A percentile compares a stretch with the other conserved stretches of the same genome.
Conservation (phyloP, 2,329 filamentous ascomycete genomes). For the Endoconidiophora polonica region DNA sequence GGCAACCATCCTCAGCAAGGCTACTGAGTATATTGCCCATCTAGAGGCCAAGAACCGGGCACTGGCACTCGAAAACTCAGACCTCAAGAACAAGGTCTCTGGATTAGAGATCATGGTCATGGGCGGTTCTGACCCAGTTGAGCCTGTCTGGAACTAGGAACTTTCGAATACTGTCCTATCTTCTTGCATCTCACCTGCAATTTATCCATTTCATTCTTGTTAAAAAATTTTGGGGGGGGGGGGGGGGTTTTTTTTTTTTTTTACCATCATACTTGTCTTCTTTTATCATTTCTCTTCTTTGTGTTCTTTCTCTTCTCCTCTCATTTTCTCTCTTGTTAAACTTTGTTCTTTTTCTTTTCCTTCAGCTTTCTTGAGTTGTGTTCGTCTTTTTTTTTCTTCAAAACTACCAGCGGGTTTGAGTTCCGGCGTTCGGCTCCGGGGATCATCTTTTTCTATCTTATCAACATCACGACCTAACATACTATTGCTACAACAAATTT, state of each 20-base stretch:
- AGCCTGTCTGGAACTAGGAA: conserved; percentile 2
- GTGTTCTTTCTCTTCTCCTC: not conserved
- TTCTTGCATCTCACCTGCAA: not conserved
- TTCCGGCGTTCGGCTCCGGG: conserved; percentile 4
- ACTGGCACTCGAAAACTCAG: conserved; percentile 20
- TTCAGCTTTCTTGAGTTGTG: not conserved
- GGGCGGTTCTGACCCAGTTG: not conserved
- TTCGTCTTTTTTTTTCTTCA: not conserved
- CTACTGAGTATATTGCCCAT: conserved; percentile 23
- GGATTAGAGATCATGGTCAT: conserved; percentile 18
- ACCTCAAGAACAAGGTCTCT: conserved; percentile 19
- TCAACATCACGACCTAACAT: no score
- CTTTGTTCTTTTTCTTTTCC: no score
- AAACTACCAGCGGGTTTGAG: conserved; percentile 3
- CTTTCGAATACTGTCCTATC: no score
- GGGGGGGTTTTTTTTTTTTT: not conserved
- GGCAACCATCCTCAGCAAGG: conserved; percentile 26
- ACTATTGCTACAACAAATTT: no score
- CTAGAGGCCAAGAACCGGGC: conserved; percentile 22
- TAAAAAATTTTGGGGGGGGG: no score
- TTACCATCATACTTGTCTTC: not conserved
- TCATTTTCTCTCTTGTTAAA: not conserved
- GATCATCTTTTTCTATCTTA: not conserved
- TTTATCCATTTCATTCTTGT: not conserved
- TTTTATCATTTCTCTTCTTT: not conserved